Percentiles rank a stretch among this genome's conserved stretches.
Conservation (phyloP, 1,284 basidiomycete species). For the Heterobasidion occidentale region DNA sequence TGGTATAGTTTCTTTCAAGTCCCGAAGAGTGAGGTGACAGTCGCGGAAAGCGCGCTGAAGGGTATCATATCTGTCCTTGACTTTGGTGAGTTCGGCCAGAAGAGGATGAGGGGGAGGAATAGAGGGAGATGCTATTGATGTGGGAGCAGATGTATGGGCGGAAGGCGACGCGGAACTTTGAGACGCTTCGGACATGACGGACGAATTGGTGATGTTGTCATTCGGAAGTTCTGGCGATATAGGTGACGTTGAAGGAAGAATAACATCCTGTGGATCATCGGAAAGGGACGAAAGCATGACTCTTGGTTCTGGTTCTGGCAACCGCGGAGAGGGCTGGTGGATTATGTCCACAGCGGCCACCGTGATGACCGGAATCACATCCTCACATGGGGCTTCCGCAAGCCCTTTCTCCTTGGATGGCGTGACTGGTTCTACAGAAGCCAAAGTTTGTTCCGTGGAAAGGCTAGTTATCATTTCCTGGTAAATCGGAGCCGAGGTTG, state of each 20-base stretch:
- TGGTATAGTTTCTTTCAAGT: slow-evolving; percentile 37
- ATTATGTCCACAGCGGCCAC: background rate
- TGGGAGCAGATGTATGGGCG: background rate
- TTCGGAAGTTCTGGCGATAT: background rate
- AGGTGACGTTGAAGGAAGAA: background rate
- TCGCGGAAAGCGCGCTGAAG: slow-evolving; percentile 60
- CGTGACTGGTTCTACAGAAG: too few species aligned
- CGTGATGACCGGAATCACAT: background rate
- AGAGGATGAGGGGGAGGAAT: slow-evolving; percentile 19
- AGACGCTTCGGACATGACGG: background rate
- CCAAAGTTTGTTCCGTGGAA: background rate
- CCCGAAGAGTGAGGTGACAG: slow-evolving; percentile 57
- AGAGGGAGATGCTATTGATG: slow-evolving; percentile 3
- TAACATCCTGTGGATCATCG: background rate
- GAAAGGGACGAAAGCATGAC: background rate
- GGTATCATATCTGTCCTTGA: slow-evolving; percentile 50
- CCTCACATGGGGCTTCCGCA: background rate
- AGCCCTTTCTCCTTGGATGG: too few species aligned
- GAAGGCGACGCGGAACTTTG: background rate
- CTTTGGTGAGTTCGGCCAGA: slow-evolving; percentile 34
- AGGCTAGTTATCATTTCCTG: background rate
- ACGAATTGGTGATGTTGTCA: background rate
- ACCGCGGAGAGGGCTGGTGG: slow-evolving; percentile 10
- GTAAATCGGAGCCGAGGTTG: background rate
- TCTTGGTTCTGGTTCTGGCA: slow-evolving; percentile 1